Percentiles rank a stretch among this genome's conserved stretches.
Evolutionary conservation across 352 stramenopile genomes (phyloP).

Genomic region (Blastocystis sp.): DNA sequence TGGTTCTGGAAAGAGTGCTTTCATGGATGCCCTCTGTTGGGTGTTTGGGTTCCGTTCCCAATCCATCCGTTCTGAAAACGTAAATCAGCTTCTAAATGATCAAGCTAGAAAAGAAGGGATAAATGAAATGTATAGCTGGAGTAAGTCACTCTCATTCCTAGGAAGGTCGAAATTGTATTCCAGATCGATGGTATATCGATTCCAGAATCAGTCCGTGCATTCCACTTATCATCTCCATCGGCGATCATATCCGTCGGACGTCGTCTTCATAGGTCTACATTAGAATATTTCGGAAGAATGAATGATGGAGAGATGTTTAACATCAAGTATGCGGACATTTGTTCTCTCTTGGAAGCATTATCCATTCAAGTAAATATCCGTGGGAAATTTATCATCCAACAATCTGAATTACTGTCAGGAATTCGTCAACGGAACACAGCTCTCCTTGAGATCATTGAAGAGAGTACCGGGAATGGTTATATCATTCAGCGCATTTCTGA

Average conservation of each 20-base stretch:
- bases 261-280: neutral
- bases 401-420: constrained; percentile 26
- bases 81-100: constrained; percentile 38
- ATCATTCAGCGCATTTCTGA: neutral
- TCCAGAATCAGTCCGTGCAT: neutral
- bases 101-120: constrained; percentile 1
- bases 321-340: constrained; percentile 1
- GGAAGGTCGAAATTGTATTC: constrained; percentile 31
- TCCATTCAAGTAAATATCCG: constrained; percentile 22
- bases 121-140: neutral
- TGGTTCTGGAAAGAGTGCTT: constrained; percentile 40
- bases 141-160: neutral
- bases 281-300: constrained; percentile 33
- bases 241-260: constrained; percentile 2
- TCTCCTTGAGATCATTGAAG: constrained; percentile 55
- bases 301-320: neutral
- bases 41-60: constrained; percentile 36
- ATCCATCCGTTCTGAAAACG: constrained; percentile 24
- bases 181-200: neutral
- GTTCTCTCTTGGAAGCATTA: neutral
- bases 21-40: constrained; percentile 61
- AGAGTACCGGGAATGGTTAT: neutral
- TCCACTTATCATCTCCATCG: neutral
- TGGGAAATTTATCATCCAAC: constrained; percentile 64
- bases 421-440: constrained; percentile 7